Evolutionary conservation across 495 filamentous ascomycete genomes (phyloP).

Genomic region (Delitschia confertaspora): DNA sequence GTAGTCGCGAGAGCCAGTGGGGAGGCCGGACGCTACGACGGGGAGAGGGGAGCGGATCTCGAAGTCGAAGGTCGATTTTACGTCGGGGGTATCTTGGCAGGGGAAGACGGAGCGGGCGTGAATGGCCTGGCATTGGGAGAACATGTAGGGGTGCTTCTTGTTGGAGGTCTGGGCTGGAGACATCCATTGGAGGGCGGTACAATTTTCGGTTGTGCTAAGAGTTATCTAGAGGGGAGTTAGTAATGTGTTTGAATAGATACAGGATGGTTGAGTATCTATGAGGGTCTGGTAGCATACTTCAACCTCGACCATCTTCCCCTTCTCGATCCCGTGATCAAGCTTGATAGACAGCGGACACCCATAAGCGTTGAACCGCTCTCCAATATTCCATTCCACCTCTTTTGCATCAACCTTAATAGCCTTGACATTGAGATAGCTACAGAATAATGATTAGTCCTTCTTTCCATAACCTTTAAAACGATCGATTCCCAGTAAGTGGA

Average conservation of each 20-base stretch:
- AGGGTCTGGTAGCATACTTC: constrained; percentile 31
- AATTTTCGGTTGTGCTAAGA: constrained; percentile 67
- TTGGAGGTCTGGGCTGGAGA: constrained; percentile 84
- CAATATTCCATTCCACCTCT: constrained; percentile 57
- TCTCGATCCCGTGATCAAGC: constrained; percentile 52
- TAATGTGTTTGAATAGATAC: neutral
- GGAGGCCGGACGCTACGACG: constrained; percentile 79
- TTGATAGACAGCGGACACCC: constrained; percentile 70
- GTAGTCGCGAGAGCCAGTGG: constrained; percentile 45
- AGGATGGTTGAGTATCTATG: neutral
- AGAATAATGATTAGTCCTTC: neutral
- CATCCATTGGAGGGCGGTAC: constrained; percentile 91
- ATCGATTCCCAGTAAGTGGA: neutral
- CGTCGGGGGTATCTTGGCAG: constrained; percentile 92
- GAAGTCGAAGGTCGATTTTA: constrained; percentile 85
- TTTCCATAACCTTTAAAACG: neutral
- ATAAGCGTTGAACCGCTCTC: constrained; percentile 59
- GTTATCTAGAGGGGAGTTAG: no score
- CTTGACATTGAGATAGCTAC: constrained; percentile 56
- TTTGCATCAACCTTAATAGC: constrained; percentile 56
- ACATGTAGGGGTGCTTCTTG: constrained; percentile 92
- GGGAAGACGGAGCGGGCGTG: constrained; percentile 88
- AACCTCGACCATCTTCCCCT: constrained; percentile 55
- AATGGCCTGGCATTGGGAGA: constrained; percentile 96
- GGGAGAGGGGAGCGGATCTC: constrained; percentile 77